Evolutionary conservation across 257 asterid genomes (phyloP).

Genomic region (Plantago elongata): DNA sequence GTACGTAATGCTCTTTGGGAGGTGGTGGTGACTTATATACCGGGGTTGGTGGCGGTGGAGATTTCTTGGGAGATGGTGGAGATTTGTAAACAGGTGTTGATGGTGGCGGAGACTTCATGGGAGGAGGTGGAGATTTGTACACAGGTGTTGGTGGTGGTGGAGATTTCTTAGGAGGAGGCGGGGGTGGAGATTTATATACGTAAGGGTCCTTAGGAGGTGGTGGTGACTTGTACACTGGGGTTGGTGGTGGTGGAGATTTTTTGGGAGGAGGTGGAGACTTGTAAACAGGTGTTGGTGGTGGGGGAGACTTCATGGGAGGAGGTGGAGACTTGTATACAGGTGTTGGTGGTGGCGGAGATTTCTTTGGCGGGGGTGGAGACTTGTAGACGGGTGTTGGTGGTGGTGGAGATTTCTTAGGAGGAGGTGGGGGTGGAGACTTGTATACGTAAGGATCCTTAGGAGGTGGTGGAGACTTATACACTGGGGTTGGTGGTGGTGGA

Average conservation of each 20-base stretch:
- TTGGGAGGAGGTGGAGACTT: no score
- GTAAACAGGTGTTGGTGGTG: no score
- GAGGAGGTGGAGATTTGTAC: slow-evolving; percentile 1
- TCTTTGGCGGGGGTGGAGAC: slow-evolving; percentile 14
- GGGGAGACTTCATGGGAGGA: neutral
- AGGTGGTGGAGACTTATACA: slow-evolving; percentile 1
- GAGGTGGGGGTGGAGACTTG: slow-evolving; percentile 10
- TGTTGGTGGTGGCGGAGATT: neutral
- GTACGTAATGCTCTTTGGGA: no score
- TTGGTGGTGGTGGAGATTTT: no score
- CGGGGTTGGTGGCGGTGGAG: neutral
- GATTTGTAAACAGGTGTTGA: neutral
- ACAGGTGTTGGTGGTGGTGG: neutral
- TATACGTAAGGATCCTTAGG: no score
- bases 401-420: neutral
- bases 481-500: no score
- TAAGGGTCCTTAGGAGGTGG: no score
- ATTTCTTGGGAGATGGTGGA: neutral
- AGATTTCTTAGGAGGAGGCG: no score
- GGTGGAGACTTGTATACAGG: slow-evolving; percentile 3
- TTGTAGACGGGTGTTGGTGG: slow-evolving; percentile 13
- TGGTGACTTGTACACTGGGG: no score
- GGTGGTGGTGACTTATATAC: neutral
- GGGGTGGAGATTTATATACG: no score
- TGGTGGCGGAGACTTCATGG: neutral